These are phyloP conservation scores for Cercophora scortea DNA, from an alignment of 495 filamentous ascomycete genomes.

Conservation along the genomic window DNA sequence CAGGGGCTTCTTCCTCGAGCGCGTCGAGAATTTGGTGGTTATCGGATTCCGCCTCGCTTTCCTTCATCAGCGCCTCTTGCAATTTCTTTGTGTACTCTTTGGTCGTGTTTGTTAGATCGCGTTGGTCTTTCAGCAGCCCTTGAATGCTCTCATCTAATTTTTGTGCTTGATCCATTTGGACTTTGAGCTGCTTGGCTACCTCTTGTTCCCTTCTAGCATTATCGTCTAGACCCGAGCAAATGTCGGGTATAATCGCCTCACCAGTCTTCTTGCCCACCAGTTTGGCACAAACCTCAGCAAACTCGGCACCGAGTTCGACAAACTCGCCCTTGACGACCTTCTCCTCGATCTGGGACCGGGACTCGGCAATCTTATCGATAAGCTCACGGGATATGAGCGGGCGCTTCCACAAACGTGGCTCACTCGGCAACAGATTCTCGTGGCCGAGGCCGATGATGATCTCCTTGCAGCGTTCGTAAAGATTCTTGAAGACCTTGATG, in stretches of 20 bases:
- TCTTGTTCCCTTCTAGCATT: too few species aligned
- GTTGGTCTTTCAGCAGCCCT: too few species aligned
- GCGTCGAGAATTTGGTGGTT: too few species aligned
- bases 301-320: not conserved
- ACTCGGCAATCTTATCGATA: not conserved
- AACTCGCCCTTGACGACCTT: not conserved
- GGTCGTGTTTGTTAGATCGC: too few species aligned
- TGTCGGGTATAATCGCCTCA: not conserved
- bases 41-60: too few species aligned
- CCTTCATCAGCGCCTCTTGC: too few species aligned
- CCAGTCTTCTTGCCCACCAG: not conserved
- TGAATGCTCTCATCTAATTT: too few species aligned
- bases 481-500: not conserved
- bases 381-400: not conserved
- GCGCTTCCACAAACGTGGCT: slow-evolving; percentile 1
- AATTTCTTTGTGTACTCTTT: too few species aligned
- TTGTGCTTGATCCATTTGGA: too few species aligned
- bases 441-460: not conserved
- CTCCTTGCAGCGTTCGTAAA: not conserved
- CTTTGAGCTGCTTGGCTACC: too few species aligned
- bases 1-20: too few species aligned
- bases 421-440: not conserved
- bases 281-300: not conserved
- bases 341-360: not conserved
- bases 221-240: not conserved